A percentile compares a stretch with the other conserved stretches of the same genome.
Evolutionary conservation across 2,329 filamentous ascomycete genomes (phyloP).

Genomic region (Fusarium hainanense): DNA sequence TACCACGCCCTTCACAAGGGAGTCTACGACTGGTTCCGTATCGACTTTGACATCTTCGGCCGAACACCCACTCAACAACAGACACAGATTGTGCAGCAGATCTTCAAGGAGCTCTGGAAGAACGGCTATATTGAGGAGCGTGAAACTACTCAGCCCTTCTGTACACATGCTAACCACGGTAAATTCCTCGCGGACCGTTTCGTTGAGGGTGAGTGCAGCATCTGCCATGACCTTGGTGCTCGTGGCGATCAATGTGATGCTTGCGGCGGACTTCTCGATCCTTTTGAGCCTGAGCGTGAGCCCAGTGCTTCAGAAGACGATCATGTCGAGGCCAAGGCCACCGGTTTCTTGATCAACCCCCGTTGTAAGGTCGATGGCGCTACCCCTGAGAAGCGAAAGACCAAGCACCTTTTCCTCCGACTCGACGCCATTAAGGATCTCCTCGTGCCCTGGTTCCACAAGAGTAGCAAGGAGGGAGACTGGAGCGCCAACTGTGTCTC

Average conservation of each 20-base stretch:
- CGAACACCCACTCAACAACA: slow-evolving; percentile 90
- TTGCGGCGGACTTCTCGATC: slow-evolving; percentile 78
- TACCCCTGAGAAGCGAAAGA: slow-evolving; percentile 80
- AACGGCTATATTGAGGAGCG: slow-evolving; percentile 91
- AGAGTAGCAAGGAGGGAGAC: slow-evolving; percentile 76
- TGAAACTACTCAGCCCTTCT: slow-evolving; percentile 90
- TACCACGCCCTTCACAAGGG: slow-evolving; percentile 91
- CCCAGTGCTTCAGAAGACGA: slow-evolving; percentile 49
- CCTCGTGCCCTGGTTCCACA: slow-evolving; percentile 81
- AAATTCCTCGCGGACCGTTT: slow-evolving; percentile 88
- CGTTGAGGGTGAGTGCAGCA: slow-evolving; percentile 81
- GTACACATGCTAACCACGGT: slow-evolving; percentile 72
- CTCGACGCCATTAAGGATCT: slow-evolving; percentile 84
- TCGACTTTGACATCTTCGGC: slow-evolving; percentile 94
- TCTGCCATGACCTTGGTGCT: slow-evolving; percentile 77
- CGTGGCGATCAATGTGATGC: slow-evolving; percentile 80
- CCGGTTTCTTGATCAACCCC: slow-evolving; percentile 76
- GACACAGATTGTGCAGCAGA: slow-evolving; percentile 91
- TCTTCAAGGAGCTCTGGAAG: slow-evolving; percentile 87
- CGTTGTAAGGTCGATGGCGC: slow-evolving; percentile 91
- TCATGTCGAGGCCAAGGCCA: slow-evolving; percentile 51
- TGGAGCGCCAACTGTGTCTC: slow-evolving; percentile 81
- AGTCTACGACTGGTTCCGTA: slow-evolving; percentile 96
- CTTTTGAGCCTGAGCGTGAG: slow-evolving; percentile 67
- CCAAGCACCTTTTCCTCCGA: slow-evolving; percentile 90